Conservation (phyloP, 345 rosid species). For the Limnanthes douglasii region DNA sequence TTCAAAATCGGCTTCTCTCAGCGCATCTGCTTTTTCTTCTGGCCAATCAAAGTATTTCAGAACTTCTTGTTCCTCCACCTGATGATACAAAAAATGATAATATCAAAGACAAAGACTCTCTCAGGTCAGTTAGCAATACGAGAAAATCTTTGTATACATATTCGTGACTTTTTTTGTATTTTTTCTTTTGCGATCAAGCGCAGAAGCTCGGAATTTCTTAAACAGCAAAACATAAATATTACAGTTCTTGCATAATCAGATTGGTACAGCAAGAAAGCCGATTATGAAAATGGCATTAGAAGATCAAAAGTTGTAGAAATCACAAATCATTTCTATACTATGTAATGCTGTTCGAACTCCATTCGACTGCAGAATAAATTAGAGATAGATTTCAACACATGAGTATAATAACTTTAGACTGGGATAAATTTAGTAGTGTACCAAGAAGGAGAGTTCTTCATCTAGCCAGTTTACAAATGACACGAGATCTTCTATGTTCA, state of each 20-base stretch:
- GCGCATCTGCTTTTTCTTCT: slow-evolving; percentile 96
- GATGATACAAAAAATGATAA: slow-evolving; percentile 6
- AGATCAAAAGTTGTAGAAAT: neutral
- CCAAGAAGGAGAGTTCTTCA: slow-evolving; percentile 98
- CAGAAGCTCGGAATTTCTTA: no score
- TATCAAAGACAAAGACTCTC: neutral
- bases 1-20: slow-evolving; percentile 94
- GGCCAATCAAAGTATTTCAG: slow-evolving; percentile 99
- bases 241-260: neutral
- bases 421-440: slow-evolving; percentile 9
- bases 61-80: slow-evolving; percentile 98
- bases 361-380: neutral
- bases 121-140: neutral
- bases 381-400: neutral
- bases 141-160: no score
- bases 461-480: slow-evolving; percentile 96
- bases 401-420: neutral
- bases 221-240: no score
- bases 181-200: no score
- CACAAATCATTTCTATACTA: neutral
- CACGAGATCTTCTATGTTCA: slow-evolving; percentile 57
- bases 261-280: neutral
- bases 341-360: neutral
- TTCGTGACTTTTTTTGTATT: no score
- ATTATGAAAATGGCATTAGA: neutral